Base-by-base conservation (phyloP, 805 yeast species). In the Hanseniaspora osmophila region DNA sequence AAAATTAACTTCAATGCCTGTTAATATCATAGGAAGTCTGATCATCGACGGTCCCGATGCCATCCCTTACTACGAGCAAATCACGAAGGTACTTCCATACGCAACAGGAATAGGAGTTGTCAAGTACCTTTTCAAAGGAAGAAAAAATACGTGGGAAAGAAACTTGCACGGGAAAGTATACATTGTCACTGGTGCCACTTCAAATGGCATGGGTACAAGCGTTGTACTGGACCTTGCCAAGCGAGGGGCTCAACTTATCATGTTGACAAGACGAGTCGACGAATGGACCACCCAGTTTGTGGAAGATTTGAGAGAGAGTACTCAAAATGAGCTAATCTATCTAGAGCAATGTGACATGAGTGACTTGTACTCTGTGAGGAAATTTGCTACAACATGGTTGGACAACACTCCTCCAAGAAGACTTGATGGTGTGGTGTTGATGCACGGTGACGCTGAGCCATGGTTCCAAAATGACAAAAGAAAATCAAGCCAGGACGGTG, bases 371-470 rank as follows among this genome's bases (percentile, higher is more conserved):
- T 78, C 87, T 2, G 73, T 92, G 11, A 72, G 99, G 54, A 78
- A 78, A 57, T 92, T 92, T 67, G 96, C 96, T 29, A 88, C 97
- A 1, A 78, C 72, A 48, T 92, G 97, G 97, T 69, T 92, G 48
- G 94, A 92, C 60, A 87, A 84, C 56, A 67, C 78, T 30, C 94
- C 96, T 2, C 92, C 96, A 10, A 71, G 99, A 54, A 65, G 99
- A 46, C 67, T 92, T 40, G 99, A 92, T 62, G 94, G 94, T 47
- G 74, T 92, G 29, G 62, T 92, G 1, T 84, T 95, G 56, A 78
- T 87, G 64, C 96, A 96, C 2, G 88, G 84, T 7, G 88, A 85
- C 44, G 69, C 78, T 49, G 66, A 78, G 46, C 97, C 98, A 0
- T 69, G 75, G 41, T 79, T 83, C 17, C 62, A 65, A 46, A 44